Percentiles rank a stretch among this genome's conserved stretches.
Evolutionary conservation across 257 asterid genomes (phyloP).

Genomic region (Petunia secreta): DNA sequence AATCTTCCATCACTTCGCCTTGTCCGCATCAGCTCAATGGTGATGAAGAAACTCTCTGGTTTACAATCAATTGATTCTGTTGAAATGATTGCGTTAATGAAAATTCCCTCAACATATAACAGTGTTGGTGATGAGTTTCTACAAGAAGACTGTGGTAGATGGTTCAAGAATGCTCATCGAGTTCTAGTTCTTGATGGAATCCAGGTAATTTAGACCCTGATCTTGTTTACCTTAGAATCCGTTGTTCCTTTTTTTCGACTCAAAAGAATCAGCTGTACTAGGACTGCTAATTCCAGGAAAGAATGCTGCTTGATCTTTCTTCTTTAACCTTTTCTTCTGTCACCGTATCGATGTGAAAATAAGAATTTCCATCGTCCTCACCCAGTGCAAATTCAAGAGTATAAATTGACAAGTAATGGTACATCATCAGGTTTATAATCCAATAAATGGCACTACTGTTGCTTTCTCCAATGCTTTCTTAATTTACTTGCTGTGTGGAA

Average conservation of each 20-base stretch:
- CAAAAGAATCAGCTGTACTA: background rate
- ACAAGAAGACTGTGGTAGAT: slow-evolving; percentile 45
- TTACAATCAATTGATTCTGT: slow-evolving; percentile 77
- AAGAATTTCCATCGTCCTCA: background rate
- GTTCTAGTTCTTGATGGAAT: slow-evolving; percentile 92
- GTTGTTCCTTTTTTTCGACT: background rate
- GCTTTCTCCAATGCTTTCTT: background rate
- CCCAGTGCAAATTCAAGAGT: background rate
- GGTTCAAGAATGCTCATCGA: slow-evolving; percentile 64
- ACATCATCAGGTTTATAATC: background rate
- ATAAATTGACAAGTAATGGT: background rate
- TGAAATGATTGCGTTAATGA: slow-evolving; percentile 71
- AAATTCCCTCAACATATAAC: slow-evolving; percentile 74
- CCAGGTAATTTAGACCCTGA: slow-evolving; percentile 53
- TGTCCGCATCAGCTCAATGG: slow-evolving; percentile 63
- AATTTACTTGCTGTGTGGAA: background rate
- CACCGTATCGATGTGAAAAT: background rate
- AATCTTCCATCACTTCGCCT: slow-evolving; percentile 36
- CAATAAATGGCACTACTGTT: background rate
- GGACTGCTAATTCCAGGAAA: background rate
- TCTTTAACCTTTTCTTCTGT: background rate
- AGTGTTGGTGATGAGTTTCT: slow-evolving; percentile 34
- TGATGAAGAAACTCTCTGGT: slow-evolving; percentile 81
- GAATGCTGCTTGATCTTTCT: background rate
- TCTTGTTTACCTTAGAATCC: slow-evolving; percentile 4